These are phyloP conservation scores for Bassia scoparia DNA, from an alignment of 148 eudicot genomes.

Conservation along the genomic window DNA sequence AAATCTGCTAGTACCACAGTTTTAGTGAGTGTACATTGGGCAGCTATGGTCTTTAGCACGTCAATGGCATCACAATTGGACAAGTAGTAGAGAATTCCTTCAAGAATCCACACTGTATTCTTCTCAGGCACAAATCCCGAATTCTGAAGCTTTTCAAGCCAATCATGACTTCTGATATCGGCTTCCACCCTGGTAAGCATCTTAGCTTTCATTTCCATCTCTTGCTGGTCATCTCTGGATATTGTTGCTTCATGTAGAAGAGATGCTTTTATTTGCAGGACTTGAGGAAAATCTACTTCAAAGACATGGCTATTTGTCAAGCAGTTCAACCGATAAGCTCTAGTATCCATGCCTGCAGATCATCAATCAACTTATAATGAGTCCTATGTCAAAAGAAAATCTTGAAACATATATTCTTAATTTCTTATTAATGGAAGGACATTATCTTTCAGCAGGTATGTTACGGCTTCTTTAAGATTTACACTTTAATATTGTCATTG, in stretches of 20 bases:
- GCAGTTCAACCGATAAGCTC: constrained; percentile 75
- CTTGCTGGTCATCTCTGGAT: constrained; percentile 37
- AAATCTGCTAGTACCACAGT: constrained; percentile 87
- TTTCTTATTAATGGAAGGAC: not conserved
- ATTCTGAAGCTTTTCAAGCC: constrained; percentile 68
- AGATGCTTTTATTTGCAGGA: constrained; percentile 67
- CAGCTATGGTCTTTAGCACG: constrained; percentile 66
- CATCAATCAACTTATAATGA: not conserved
- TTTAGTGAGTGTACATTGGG: constrained; percentile 48
- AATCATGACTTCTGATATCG: constrained; percentile 55
- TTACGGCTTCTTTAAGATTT: not conserved
- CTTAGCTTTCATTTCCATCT: constrained; percentile 50
- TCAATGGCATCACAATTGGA: constrained; percentile 58
- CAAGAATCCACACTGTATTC: constrained; percentile 81
- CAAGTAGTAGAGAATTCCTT: constrained; percentile 80
- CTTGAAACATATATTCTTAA: not conserved
- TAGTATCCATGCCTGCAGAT: constrained; percentile 83
- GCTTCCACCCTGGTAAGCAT: constrained; percentile 69
- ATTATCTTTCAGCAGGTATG: not conserved
- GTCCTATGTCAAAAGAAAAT: not conserved
- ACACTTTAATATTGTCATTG: not conserved
- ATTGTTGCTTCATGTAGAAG: constrained; percentile 60
- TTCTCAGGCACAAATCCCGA: constrained; percentile 69
- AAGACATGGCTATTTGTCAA: constrained; percentile 66
- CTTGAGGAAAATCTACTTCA: constrained; percentile 85